Base-by-base conservation (phyloP, 805 yeast genomes). In the Starmerella apicola region DNA sequence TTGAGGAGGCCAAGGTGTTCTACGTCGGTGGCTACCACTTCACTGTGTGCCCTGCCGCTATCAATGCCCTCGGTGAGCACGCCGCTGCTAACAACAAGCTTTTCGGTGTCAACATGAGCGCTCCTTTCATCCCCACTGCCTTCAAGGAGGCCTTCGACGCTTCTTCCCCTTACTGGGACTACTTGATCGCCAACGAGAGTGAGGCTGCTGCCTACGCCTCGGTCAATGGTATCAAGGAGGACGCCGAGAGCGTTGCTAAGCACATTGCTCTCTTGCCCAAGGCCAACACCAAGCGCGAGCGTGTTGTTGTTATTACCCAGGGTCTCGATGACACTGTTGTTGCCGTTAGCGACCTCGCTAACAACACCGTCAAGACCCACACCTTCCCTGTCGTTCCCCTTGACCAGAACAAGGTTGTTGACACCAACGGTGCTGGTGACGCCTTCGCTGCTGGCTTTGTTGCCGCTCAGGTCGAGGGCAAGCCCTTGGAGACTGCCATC, bases 1-100 rank as follows among this genome's bases (percentile, higher is more conserved):
- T 91, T 46, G 85, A 83, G 64, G 68, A 66, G 37, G 97, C 88
- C 45, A 69, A 76, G 61, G 71, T 68, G 55, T 91, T 67, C 71
- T 91, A 91, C 73, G 81, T 91, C 58, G 98, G 97, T 56, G 99
- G 99, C n/a, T 91, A 78, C 83, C 99, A 91, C 65, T 72, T 91
- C 66, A 91, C 99, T 42, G 99, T 91, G 42, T 82, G 94, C 51
- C 95, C 95, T 50, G 94, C 79, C 44, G 96, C 98, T 42, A 91
- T 91, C 57, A 69, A 72, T 52, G 76, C 78, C 44, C 71, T 91
- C 54, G 98, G 95, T 52, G 72, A 84, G 65, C 95, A 91, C 60
- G 96, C 97, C 50, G 81, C 91, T 46, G 81, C 68, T 45, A 71
- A 66, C 56, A 76, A 79, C 71, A 83, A 83, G 67, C 70, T 74